A percentile compares a stretch with the other conserved stretches of the same genome.
Evolutionary conservation across 2,329 filamentous ascomycete genomes (phyloP).

Genomic region (Pseudocercospora ulei): DNA sequence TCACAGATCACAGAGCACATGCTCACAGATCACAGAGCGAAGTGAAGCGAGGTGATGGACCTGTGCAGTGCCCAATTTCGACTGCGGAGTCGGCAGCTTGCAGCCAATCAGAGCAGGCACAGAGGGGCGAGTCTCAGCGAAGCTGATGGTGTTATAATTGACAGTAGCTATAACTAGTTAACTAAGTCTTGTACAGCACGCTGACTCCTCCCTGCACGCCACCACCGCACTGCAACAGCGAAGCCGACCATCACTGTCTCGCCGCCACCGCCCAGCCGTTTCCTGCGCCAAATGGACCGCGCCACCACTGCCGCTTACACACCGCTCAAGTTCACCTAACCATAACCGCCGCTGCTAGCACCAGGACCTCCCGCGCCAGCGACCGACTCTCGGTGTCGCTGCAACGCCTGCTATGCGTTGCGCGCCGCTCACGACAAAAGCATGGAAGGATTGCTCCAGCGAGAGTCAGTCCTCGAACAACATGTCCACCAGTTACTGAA

Average conservation of each 20-base stretch:
- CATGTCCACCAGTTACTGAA: conserved; percentile 27
- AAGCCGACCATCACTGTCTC: conserved; percentile 3
- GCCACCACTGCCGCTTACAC: conserved; percentile 38
- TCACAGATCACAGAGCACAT: no score
- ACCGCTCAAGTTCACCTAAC: conserved; percentile 49
- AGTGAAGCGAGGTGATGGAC: no score
- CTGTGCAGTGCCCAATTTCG: no score
- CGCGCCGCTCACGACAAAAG: conserved; percentile 22
- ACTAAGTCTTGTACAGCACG: no score
- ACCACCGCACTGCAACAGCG: background rate
- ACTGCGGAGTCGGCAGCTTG: no score
- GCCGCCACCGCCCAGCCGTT: conserved; percentile 12
- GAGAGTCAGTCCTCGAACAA: conserved; percentile 28
- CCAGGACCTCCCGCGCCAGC: conserved; percentile 13
- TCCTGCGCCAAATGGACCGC: conserved; percentile 45
- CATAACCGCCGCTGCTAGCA: conserved; percentile 29
- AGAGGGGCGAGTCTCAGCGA: no score
- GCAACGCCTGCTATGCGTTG: conserved; percentile 26
- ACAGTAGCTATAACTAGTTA: no score
- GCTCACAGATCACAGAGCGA: no score
- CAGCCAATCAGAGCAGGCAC: no score
- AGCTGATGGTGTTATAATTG: no score
- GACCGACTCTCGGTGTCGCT: conserved; percentile 14
- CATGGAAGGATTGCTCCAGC: conserved; percentile 31
- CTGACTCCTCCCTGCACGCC: no score